Conservation (phyloP, 2,329 filamentous ascomycete species). For the Sclerotinia subarctica region DNA sequence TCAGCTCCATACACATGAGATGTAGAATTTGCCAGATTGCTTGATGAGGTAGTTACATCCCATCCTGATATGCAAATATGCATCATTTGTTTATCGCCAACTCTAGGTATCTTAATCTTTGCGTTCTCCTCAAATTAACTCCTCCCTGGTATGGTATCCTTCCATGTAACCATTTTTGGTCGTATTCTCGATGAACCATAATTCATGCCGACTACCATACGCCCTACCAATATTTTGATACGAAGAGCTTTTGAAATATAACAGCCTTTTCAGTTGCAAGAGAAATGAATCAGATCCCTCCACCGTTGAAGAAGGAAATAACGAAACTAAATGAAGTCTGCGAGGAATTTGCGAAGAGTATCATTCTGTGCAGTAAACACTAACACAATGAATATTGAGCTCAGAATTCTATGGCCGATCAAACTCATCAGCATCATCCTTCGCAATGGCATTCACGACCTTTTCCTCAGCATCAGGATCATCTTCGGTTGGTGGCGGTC, state of each 20-base stretch:
- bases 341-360: background rate
- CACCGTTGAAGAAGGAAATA: background rate
- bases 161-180: background rate
- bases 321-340: background rate
- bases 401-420: background rate
- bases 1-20: background rate
- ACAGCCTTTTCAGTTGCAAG: background rate
- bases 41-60: background rate
- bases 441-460: conserved; percentile 23
- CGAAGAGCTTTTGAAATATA: background rate
- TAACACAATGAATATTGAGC: background rate
- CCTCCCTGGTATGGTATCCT: background rate
- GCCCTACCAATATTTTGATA: background rate
- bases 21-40: background rate
- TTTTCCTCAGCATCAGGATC: conserved; percentile 35
- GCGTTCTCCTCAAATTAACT: background rate
- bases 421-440: conserved; percentile 19
- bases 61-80: background rate
- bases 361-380: background rate
- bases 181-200: background rate
- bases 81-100: background rate
- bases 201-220: background rate
- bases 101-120: background rate
- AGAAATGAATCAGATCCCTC: background rate
- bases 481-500: conserved; percentile 36